Base-by-base conservation (phyloP, 768 basidiomycete species). In the Hypholoma fasciculare region DNA sequence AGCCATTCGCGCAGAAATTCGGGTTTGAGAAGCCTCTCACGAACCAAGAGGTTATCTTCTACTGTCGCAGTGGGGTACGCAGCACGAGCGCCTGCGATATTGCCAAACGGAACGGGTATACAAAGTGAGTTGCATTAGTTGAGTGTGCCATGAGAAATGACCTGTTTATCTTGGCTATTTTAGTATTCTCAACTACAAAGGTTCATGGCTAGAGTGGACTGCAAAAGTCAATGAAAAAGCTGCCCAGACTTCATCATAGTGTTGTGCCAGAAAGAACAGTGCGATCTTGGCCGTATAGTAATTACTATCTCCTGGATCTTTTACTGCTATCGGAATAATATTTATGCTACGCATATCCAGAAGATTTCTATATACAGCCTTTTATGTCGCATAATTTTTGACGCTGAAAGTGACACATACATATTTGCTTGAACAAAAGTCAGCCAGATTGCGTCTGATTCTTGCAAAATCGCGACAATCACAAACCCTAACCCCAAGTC, bases 191-290 rank as follows among this genome's bases (percentile, higher is more conserved):
- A 95, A 94, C 66, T 96, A 94, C 70, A 83, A 82, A 62, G 94
- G 94, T 8, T 92, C 90, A 17, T 96, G 92, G 92, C 71, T 92
- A 53, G 91, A 96, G 63, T 96, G 94, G 94, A 81, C 83, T 12
- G 76, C 76, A 69, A 86, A 76, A 62, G 78, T 78, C 65, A 79
- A 65, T 61, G 76, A 72, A 49, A 73, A 72, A 50, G 49, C 40
- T 17, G 49, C 56, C 14, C 30, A 34, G 30, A 34, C 30, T 34
- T 30, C 39, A 9, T 27, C 48, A 50, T 57, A 39, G 30, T 34
- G 30, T 34, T 34, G 9, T 34, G 2, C 30, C 9, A 9, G 30
- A 34, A 34, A 23, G 6, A 6, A 6, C 6, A 9, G 30, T 34
- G 30, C 6, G 30, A 34, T 34, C 30, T 34, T 34, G 30, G 30